Evolutionary conservation across 1,284 basidiomycete genomes (phyloP).

Genomic region (Takashimella koratensis): DNA sequence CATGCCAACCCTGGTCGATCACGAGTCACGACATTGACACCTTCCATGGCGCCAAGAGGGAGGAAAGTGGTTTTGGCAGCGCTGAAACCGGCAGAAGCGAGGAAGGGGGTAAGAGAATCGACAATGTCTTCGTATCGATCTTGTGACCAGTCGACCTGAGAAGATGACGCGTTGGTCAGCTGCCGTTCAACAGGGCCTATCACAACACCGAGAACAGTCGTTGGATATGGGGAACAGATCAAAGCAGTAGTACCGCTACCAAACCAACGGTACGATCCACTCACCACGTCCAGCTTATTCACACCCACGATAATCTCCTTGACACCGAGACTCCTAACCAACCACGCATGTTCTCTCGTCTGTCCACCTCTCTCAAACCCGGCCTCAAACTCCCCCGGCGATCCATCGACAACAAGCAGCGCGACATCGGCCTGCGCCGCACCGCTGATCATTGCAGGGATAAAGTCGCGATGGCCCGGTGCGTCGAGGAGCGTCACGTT

Average conservation of each 20-base stretch:
- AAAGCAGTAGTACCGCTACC: no score
- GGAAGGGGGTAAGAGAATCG: conserved; percentile 69
- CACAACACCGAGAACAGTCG: neutral
- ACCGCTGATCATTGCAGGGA: conserved; percentile 99
- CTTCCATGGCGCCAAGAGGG: conserved; percentile 85
- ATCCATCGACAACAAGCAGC: conserved; percentile 88
- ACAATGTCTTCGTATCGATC: conserved; percentile 83
- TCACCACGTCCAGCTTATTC: conserved; percentile 88
- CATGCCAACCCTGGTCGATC: conserved; percentile 57
- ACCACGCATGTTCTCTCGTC: conserved; percentile 90
- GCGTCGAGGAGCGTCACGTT: conserved; percentile 91
- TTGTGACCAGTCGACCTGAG: conserved; percentile 75
- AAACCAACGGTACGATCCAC: no score
- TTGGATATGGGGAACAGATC: neutral
- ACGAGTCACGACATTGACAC: conserved; percentile 65
- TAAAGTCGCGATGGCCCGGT: conserved; percentile 94
- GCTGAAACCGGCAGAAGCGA: conserved; percentile 81
- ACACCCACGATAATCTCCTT: conserved; percentile 87
- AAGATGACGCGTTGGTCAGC: no score
- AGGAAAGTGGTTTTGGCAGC: conserved; percentile 74
- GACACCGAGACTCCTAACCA: conserved; percentile 92
- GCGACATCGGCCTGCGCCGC: conserved; percentile 96
- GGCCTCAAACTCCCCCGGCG: conserved; percentile 88
- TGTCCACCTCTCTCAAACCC: conserved; percentile 93
- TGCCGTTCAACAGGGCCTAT: neutral